A percentile compares a stretch with the other conserved stretches of the same genome.
phyloP scores from a whole-genome alignment of 1,139 yeast genomes.

The Lodderomyces elongisporus region DNA sequence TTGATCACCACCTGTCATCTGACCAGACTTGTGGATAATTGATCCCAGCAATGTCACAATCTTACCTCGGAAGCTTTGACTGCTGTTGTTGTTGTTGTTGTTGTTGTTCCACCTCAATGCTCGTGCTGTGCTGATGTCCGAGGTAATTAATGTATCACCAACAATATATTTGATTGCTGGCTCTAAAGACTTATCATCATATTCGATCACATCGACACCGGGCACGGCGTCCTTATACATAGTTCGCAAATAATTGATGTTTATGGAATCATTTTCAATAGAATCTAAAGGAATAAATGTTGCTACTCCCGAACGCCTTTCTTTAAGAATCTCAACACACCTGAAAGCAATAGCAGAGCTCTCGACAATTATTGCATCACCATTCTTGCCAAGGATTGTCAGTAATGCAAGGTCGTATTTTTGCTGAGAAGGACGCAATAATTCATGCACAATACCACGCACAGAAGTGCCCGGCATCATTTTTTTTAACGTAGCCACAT shows the following conservation, averaged over 20 bases:
- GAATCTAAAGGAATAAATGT: slow-evolving; percentile 88
- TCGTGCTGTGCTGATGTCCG: slow-evolving; percentile 63
- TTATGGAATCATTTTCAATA: slow-evolving; percentile 48
- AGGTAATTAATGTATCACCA: slow-evolving; percentile 79
- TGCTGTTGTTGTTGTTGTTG: slow-evolving; percentile 12
- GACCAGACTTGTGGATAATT: slow-evolving; percentile 75
- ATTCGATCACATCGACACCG: slow-evolving; percentile 68
- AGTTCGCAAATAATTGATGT: slow-evolving; percentile 56
- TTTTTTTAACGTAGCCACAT: slow-evolving; percentile 61
- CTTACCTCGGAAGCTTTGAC: slow-evolving; percentile 48
- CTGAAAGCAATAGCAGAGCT: slow-evolving; percentile 68
- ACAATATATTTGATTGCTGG: slow-evolving; percentile 79
- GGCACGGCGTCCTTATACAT: slow-evolving; percentile 54
- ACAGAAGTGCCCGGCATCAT: slow-evolving; percentile 68
- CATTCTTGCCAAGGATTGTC: slow-evolving; percentile 72
- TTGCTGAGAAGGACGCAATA: slow-evolving; percentile 74
- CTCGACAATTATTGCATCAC: slow-evolving; percentile 83
- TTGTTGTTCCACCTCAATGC: slow-evolving; percentile 60
- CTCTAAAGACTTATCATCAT: slow-evolving; percentile 58
- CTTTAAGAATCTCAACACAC: slow-evolving; percentile 79
- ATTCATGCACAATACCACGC: slow-evolving; percentile 71
- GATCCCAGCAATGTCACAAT: slow-evolving; percentile 83
- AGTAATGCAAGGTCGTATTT: slow-evolving; percentile 75
- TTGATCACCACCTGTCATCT: slow-evolving; percentile 85
- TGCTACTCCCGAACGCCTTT: slow-evolving; percentile 79